Base-by-base conservation (phyloP, 2,329 filamentous ascomycete species). In the Zymoseptoria passerinii region DNA sequence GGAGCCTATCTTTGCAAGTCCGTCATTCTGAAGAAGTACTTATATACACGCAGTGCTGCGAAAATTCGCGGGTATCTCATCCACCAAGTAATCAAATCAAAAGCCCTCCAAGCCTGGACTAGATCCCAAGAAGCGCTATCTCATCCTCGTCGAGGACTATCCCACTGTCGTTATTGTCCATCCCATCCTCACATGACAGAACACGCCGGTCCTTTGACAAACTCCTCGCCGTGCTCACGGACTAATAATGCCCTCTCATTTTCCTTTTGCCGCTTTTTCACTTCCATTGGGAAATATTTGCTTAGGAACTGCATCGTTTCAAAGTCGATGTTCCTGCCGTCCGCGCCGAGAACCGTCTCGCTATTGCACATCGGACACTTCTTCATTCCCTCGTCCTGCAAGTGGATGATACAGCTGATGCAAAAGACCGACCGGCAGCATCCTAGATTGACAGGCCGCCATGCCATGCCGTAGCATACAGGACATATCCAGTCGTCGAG, bases 401-500 rank as follows among this genome's bases (percentile, higher is more conserved):
- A 83, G 66, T 89, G 84, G 62, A 95, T 85, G 53, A 92, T 80
- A 70, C 90, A 95, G 2, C 88, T 81, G 58, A 94, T 92, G 75
- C 90, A 95, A 69, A 92, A 92, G 13, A 92, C 76, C 65, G 94
- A 89, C 28, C 81, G 76, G 72, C 90, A 95, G 61, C 72, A 74
- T 13, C 81, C 80, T 35, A 95, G 78, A 23, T 85, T 83, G n/a
- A 95, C 83, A 0, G 90, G 90, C 65, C 89, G 83, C 78, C 88
- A 94, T n/a, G 87, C 84, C 58, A 95, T 83, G 50, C 82, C 82
- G 66, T 87, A 86, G 74, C 90, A 94, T 60, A 94, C 84, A 1
- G 90, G 89, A 66, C 90, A 95, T 8, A 85, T 78, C 73, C 91
- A 92, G 73, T 95, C 90, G 68, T 90, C 86, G n/a, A 94, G 74